These are phyloP conservation scores for Dendrostoma leiphaemia DNA, from an alignment of 2,329 filamentous ascomycete species.

Conservation along the genomic window DNA sequence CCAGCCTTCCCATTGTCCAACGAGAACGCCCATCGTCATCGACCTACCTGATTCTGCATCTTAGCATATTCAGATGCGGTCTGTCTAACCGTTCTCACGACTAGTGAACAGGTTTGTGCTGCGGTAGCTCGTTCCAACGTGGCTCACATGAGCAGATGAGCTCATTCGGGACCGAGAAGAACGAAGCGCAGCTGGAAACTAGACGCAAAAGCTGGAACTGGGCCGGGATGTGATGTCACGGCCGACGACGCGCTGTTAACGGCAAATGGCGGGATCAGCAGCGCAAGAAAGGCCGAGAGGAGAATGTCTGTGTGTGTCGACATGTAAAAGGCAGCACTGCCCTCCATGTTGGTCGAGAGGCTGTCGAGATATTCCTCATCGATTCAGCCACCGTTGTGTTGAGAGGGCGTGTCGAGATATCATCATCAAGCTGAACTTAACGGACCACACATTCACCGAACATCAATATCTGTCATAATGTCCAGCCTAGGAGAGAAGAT, in stretches of 20 bases:
- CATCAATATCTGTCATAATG: not conserved
- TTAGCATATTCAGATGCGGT: not conserved
- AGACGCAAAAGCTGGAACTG: too few species aligned
- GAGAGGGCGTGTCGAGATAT: not conserved
- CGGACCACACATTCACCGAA: not conserved
- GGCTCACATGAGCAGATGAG: conserved; percentile 14
- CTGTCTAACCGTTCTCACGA: conserved; percentile 3
- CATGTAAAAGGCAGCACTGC: not conserved
- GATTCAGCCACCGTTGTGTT: not conserved
- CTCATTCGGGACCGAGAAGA: not conserved
- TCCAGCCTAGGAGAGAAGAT: conserved; percentile 13
- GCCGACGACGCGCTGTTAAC: too few species aligned
- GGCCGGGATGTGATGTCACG: too few species aligned
- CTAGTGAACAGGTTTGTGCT: not conserved
- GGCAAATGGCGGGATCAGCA: too few species aligned
- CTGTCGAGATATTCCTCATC: not conserved
- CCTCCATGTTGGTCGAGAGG: not conserved
- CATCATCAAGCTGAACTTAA: too few species aligned
- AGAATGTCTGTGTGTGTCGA: too few species aligned
- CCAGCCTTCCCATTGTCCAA: not conserved
- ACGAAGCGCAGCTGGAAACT: too few species aligned
- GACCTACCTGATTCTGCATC: not conserved
- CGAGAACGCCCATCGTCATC: conserved; percentile 13
- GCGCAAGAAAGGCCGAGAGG: too few species aligned
- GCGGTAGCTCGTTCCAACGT: not conserved